Conservation (phyloP, 2,329 filamentous ascomycete genomes). For the Claviceps sorghi region DNA sequence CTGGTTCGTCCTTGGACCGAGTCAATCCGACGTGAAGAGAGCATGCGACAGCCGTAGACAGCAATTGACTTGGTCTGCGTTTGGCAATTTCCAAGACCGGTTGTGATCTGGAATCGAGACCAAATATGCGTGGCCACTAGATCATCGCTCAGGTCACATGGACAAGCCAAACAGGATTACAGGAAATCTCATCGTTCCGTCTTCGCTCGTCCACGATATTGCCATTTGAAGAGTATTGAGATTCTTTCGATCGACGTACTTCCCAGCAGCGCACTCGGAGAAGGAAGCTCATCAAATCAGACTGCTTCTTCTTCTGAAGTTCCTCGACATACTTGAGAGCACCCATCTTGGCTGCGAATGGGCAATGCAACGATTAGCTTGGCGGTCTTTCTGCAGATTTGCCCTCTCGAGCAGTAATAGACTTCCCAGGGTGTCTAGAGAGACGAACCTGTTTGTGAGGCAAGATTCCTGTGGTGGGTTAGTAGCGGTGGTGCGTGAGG, state of each 20-base stretch:
- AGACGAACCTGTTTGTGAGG: constrained; percentile 23
- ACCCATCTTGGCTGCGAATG: constrained; percentile 65
- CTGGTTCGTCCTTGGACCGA: background rate
- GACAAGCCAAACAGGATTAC: constrained; percentile 7
- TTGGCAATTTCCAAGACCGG: background rate
- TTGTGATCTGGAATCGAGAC: background rate
- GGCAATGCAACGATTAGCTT: constrained; percentile 1
- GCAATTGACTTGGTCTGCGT: background rate
- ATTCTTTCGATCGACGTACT: constrained; percentile 50
- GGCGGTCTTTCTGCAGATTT: background rate
- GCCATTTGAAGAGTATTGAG: constrained; percentile 11
- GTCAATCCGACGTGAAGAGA: background rate
- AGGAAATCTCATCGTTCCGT: constrained; percentile 4
- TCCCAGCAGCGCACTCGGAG: constrained; percentile 99
- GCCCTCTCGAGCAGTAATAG: background rate
- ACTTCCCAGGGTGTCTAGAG: background rate
- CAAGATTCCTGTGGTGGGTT: constrained; percentile 23
- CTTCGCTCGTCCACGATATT: constrained; percentile 20
- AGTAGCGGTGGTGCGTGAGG: constrained; percentile 16
- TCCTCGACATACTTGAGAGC: constrained; percentile 99
- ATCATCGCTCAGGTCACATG: background rate
- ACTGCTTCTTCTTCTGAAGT: constrained; percentile 99
- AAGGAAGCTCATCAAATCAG: constrained; percentile 99
- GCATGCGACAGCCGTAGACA: background rate
- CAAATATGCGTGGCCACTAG: background rate